phyloP scores from a whole-genome alignment of 805 yeast genomes.

The Ogataea naganishii region DNA sequence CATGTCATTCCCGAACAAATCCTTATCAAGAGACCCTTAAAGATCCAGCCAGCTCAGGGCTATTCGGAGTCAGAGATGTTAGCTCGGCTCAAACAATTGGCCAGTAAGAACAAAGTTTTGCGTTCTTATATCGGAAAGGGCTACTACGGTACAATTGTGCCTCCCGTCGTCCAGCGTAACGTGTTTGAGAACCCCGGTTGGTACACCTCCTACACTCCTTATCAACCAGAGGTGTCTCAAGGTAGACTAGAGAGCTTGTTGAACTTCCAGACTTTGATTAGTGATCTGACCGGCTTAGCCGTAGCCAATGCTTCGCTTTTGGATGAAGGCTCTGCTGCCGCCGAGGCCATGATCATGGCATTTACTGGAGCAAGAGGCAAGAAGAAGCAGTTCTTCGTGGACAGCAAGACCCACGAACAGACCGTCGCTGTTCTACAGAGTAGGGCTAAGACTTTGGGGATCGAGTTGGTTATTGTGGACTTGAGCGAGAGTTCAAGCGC shows the following conservation, averaged over 20 bases:
- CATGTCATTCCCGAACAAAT: conserved; percentile 74
- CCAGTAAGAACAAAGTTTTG: conserved; percentile 63
- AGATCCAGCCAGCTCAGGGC: conserved; percentile 64
- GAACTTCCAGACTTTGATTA: conserved; percentile 86
- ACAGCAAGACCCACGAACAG: conserved; percentile 72
- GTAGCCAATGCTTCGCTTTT: conserved; percentile 90
- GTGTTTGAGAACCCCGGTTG: conserved; percentile 91
- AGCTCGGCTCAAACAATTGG: conserved; percentile 56
- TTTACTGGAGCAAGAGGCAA: conserved; percentile 62
- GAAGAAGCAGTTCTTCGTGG: conserved; percentile 61
- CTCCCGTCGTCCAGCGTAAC: conserved; percentile 90
- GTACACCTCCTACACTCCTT: conserved; percentile 98
- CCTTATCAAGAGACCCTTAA: conserved; percentile 56
- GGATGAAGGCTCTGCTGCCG: conserved; percentile 97
- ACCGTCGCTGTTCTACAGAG: conserved; percentile 72
- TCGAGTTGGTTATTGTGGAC: conserved; percentile 53
- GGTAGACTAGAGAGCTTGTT: conserved; percentile 87
- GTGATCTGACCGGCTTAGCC: conserved; percentile 90
- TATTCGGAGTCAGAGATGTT: conserved; percentile 77
- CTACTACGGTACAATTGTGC: conserved; percentile 81
- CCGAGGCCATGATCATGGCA: conserved; percentile 89
- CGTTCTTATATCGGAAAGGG: conserved; percentile 89
- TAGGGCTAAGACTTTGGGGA: conserved; percentile 68
- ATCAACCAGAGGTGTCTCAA: conserved; percentile 96
- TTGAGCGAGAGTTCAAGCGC: too few relatives aligned